These are phyloP conservation scores for Rubus parviflorus DNA, from an alignment of 306 rosid species.

Conservation along the genomic window DNA sequence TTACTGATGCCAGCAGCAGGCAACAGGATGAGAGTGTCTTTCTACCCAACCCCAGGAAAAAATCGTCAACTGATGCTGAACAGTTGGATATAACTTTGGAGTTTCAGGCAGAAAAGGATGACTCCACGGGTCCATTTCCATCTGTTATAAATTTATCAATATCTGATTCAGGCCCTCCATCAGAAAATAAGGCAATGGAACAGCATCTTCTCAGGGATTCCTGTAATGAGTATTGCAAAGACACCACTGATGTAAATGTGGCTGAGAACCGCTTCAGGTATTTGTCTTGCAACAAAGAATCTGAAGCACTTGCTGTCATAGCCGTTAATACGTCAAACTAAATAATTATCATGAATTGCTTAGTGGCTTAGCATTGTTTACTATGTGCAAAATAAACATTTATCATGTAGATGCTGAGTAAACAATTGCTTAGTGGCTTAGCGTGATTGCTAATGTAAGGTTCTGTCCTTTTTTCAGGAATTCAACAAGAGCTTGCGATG, in stretches of 20 bases:
- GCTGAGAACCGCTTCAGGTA: conserved; percentile 94
- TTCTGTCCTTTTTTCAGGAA: conserved; percentile 45
- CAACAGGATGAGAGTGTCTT: conserved; percentile 46
- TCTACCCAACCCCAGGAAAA: conserved; percentile 38
- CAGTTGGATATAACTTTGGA: conserved; percentile 63
- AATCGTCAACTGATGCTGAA: conserved; percentile 37
- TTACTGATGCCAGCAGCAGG: conserved; percentile 44
- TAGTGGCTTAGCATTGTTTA: too few relatives aligned
- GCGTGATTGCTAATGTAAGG: conserved; percentile 28
- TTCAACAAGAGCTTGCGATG: conserved; percentile 68
- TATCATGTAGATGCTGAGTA: not conserved
- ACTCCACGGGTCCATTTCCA: conserved; percentile 49
- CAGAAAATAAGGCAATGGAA: conserved; percentile 34
- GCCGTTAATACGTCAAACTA: not conserved
- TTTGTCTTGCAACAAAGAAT: conserved; percentile 6
- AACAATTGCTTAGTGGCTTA: conserved; percentile 12
- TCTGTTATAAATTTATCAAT: conserved; percentile 63
- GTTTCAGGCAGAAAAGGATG: conserved; percentile 48
- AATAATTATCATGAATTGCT: too few relatives aligned
- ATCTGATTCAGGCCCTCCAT: conserved; percentile 44
- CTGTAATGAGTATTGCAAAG: conserved; percentile 3
- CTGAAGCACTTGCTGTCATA: not conserved
- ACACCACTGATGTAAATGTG: conserved; percentile 11
- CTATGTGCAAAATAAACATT: not conserved
- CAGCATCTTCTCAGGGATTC: conserved; percentile 42